Conservation (phyloP, 1,139 yeast genomes). For the Hemisphaericaspora xylofermentans region DNA sequence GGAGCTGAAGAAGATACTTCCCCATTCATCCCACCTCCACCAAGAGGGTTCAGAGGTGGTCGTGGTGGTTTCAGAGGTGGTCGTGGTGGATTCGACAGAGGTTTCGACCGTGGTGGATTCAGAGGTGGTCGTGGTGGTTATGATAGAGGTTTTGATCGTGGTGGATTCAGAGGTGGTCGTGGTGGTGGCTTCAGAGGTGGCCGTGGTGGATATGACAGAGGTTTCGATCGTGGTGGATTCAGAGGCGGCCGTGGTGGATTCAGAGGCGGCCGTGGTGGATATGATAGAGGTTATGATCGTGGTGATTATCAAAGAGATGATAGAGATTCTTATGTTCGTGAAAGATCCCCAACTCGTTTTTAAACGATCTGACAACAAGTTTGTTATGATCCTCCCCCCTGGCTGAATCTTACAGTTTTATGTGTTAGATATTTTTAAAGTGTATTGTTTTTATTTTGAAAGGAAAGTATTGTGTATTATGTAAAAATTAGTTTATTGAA, state of each 20-base stretch:
- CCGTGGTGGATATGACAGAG: constrained; percentile 27
- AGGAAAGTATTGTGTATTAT: constrained; percentile 2
- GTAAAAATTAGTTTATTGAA: neutral
- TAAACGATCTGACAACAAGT: constrained; percentile 18
- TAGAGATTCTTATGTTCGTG: constrained; percentile 46
- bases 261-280: constrained; percentile 37
- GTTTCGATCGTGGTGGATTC: constrained; percentile 36
- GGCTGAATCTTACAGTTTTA: neutral
- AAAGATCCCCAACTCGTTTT: constrained; percentile 50
- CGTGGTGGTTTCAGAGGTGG: constrained; percentile 39
- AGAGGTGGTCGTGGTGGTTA: constrained; percentile 36
- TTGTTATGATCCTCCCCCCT: no score
- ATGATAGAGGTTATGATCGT: constrained; percentile 21
- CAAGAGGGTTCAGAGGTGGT: constrained; percentile 43
- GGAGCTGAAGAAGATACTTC: constrained; percentile 78
- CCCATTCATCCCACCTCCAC: constrained; percentile 69
- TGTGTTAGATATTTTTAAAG: neutral
- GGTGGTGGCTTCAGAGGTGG: constrained; percentile 40
- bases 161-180: constrained; percentile 43
- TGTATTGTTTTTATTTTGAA: constrained; percentile 5
- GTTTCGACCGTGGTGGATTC: constrained; percentile 35
- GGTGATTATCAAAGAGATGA: constrained; percentile 39
- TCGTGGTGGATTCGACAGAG: constrained; percentile 35
- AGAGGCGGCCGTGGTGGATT: constrained; percentile 39
- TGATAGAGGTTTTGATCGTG: constrained; percentile 35